A percentile compares a stretch with the other conserved stretches of the same genome.
These are phyloP conservation scores for Lodderomyces margitis DNA, from an alignment of 1,139 yeast species.

Conservation along the genomic window DNA sequence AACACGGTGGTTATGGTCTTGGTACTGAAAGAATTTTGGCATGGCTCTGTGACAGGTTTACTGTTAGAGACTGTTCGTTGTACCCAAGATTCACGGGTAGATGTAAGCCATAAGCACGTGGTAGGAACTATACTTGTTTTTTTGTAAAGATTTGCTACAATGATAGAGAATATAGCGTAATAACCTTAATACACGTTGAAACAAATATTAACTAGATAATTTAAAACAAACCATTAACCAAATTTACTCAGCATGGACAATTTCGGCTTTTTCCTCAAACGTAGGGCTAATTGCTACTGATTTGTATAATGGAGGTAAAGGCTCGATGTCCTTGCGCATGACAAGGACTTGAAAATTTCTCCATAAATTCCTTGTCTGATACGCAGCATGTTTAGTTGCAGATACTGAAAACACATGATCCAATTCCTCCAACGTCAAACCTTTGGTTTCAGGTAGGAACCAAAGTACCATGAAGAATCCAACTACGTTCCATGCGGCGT, in stretches of 20 bases:
- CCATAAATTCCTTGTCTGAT: constrained; percentile 47
- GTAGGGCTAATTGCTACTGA: constrained; percentile 57
- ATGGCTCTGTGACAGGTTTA: constrained; percentile 96
- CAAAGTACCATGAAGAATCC: constrained; percentile 70
- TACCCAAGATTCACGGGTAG: constrained; percentile 98
- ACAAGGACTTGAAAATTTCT: constrained; percentile 44
- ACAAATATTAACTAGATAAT: background rate
- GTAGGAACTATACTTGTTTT: too few species aligned
- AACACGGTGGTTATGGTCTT: constrained; percentile 98
- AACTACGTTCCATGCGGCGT: constrained; percentile 81
- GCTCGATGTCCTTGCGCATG: constrained; percentile 41
- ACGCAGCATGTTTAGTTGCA: constrained; percentile 50
- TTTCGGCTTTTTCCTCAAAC: constrained; percentile 61
- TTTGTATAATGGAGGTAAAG: constrained; percentile 54
- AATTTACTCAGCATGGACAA: constrained; percentile 40
- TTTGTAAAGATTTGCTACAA: too few species aligned
- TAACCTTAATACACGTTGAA: background rate
- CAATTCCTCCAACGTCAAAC: constrained; percentile 67
- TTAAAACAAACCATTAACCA: background rate
- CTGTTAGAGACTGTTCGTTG: constrained; percentile 96
- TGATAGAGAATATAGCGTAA: too few species aligned
- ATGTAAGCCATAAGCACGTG: constrained; percentile 89
- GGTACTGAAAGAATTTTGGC: constrained; percentile 98
- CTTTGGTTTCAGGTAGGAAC: constrained; percentile 70
- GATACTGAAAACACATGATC: constrained; percentile 69